Conservation (phyloP, 257 asterid species). For the Primulina tabacum region DNA sequence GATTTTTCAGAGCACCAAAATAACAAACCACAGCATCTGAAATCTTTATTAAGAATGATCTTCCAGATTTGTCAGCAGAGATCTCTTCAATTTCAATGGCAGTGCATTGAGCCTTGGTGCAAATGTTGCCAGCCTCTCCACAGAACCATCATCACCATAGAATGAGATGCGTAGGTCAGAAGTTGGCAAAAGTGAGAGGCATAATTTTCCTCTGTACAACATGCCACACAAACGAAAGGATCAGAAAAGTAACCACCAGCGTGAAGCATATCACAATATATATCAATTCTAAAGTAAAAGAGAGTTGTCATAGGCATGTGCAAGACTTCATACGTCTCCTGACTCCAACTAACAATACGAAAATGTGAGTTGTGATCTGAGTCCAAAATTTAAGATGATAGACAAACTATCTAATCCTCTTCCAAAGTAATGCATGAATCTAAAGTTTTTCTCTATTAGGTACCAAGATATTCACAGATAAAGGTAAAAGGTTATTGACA, state of each 20-base stretch:
- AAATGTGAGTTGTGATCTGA: background rate
- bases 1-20: slow-evolving; percentile 90
- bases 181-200: slow-evolving; percentile 77
- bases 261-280: slow-evolving; percentile 11
- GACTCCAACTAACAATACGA: slow-evolving; percentile 14
- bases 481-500: background rate
- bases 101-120: slow-evolving; percentile 37
- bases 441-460: background rate
- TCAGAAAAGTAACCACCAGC: slow-evolving; percentile 17
- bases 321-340: slow-evolving; percentile 17
- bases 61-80: slow-evolving; percentile 70
- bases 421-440: slow-evolving; percentile 5
- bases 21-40: slow-evolving; percentile 42
- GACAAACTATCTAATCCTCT: slow-evolving; percentile 11
- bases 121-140: slow-evolving; percentile 62
- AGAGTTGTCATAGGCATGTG: background rate
- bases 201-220: slow-evolving; percentile 64
- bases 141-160: slow-evolving; percentile 77
- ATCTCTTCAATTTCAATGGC: slow-evolving; percentile 56
- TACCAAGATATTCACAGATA: background rate
- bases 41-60: slow-evolving; percentile 63
- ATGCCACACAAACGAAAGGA: slow-evolving; percentile 20
- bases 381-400: background rate
- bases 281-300: background rate
- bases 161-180: slow-evolving; percentile 79